Base-by-base conservation (phyloP, 352 stramenopile species). In the Globisporangium acanthophoron region DNA sequence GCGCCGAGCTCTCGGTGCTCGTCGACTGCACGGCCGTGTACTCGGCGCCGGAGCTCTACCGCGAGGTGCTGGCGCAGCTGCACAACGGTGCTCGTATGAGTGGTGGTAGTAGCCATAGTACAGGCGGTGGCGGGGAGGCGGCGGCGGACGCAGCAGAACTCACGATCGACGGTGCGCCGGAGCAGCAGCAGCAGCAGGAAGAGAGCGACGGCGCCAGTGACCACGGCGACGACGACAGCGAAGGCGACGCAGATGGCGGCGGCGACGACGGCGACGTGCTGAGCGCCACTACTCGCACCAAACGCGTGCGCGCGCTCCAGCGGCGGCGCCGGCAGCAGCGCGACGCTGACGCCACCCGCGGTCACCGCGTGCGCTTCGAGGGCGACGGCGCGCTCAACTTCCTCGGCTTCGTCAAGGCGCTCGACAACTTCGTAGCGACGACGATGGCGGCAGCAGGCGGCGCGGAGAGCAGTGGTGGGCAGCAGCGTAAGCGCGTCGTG, bases 21-120 rank as follows among this genome's bases (percentile, higher is more conserved):
- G 71, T 94, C 27, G 80, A 94, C 64, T 89, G 81, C 62, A 88
- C 77, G 9, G 80, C 68, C 31, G 63, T 92, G 8, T 88, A 83
- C 63, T 74, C 70, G 18, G 73, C 72, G 52, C 74, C 78, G 54
- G 76, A 86, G 55, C 73, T 94, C 50, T 94, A 88, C 56, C 73
- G 76, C 39, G 84, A 94, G 54, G 73, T 84, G 45, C 61, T 94
- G 21, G 74, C 71, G 2, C 81, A 92, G 55, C 56, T 94, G 45
- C 61, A 81, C 53, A 59, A 6, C 5, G 16, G 15, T 12, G 12
- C 43, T 35, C 27, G 12, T 41, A 5, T n/a, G 8, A 13, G 18
- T 5, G 33, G 15, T 11, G 40, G 53, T 27, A n/a, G n/a, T 18
- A 21, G 5, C 1, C 24, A 27, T 27, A 27, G 24, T 1, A 27